These are phyloP conservation scores for Penicillium longicatenatum DNA, from an alignment of 495 filamentous ascomycete genomes.

Conservation along the genomic window DNA sequence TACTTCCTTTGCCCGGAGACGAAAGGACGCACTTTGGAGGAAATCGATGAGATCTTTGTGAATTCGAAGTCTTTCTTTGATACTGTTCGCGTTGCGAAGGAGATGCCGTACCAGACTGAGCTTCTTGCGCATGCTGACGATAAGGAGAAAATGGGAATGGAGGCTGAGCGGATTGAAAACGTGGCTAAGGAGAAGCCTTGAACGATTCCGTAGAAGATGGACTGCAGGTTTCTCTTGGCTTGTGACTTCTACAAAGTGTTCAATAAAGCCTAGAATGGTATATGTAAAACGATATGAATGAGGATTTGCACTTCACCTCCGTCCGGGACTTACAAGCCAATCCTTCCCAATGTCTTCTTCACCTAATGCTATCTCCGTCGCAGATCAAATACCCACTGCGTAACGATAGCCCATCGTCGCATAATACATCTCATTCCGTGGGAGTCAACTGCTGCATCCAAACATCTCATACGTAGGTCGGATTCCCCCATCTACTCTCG, in stretches of 20 bases:
- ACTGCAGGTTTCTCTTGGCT: not conserved
- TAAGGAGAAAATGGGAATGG: slow-evolving; percentile 13
- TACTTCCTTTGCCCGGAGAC: slow-evolving; percentile 48
- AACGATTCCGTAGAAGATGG: not conserved
- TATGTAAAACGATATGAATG: not conserved
- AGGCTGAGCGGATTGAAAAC: slow-evolving; percentile 11
- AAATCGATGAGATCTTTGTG: slow-evolving; percentile 53
- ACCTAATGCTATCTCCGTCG: not conserved
- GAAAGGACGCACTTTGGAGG: slow-evolving; percentile 47
- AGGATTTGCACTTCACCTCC: not conserved
- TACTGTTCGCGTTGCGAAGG: slow-evolving; percentile 20
- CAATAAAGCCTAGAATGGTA: not conserved
- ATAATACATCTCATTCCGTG: not conserved
- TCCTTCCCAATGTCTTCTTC: not conserved
- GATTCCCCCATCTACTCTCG: not conserved
- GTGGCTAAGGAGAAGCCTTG: not conserved
- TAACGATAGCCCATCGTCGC: no score
- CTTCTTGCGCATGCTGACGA: slow-evolving; percentile 18
- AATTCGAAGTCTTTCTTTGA: slow-evolving; percentile 39
- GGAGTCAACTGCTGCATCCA: not conserved
- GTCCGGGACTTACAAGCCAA: not conserved
- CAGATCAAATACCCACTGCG: no score
- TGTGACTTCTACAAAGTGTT: not conserved
- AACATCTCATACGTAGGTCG: not conserved
- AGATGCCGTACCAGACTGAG: slow-evolving; percentile 25